Percentiles rank a stretch among this genome's conserved stretches.
phyloP scores from a whole-genome alignment of 2,329 filamentous ascomycete species.

The Diaporthe vexans region DNA sequence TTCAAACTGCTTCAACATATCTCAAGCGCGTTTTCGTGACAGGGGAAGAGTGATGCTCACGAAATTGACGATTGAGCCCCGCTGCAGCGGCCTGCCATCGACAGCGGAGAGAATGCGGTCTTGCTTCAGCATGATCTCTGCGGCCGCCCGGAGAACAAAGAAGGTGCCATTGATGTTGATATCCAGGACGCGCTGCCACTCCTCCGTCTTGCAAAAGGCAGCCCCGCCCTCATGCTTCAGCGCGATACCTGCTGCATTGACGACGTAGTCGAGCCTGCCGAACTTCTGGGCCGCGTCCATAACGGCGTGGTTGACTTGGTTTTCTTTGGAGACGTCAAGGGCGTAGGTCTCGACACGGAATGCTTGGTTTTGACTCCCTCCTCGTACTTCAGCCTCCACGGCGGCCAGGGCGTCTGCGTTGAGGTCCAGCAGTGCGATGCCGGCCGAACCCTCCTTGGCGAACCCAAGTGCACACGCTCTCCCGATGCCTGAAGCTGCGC shows the following conservation, averaged over 20 bases:
- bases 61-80: conserved; percentile 53
- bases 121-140: conserved; percentile 60
- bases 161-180: conserved; percentile 60
- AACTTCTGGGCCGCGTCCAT: conserved; percentile 48
- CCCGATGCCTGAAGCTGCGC: conserved; percentile 51
- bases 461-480: conserved; percentile 49
- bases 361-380: not conserved
- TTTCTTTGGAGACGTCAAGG: conserved; percentile 51
- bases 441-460: conserved; percentile 47
- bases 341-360: not conserved
- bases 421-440: conserved; percentile 49
- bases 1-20: too few species aligned
- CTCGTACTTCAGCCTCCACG: conserved; percentile 45
- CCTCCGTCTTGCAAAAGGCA: conserved; percentile 51
- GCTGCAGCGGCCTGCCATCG: conserved; percentile 50
- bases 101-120: conserved; percentile 54
- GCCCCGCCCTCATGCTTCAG: conserved; percentile 55
- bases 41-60: too few species aligned
- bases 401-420: conserved; percentile 42
- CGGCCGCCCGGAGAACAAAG: conserved; percentile 55
- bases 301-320: conserved; percentile 47
- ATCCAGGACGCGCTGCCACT: conserved; percentile 57
- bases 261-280: conserved; percentile 56
- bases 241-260: conserved; percentile 57
- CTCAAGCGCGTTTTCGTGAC: too few species aligned